Evolutionary conservation across 768 basidiomycete species (phyloP), one percentile per base, ranked within the genome.

Genomic region (Chalciporus sphaerocephalus): DNA sequence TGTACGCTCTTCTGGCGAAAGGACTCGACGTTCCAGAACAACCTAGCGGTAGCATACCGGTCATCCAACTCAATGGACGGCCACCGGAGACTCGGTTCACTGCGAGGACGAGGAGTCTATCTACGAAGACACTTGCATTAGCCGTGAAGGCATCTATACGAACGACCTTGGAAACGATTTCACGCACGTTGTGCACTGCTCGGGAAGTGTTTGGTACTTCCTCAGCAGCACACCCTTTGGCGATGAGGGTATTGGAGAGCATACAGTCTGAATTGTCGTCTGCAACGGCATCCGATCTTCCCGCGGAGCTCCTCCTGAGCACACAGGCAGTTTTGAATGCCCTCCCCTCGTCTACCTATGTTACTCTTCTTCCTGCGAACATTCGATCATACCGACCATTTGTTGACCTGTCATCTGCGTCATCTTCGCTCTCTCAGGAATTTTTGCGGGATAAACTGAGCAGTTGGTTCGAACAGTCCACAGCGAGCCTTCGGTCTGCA

Each of bases 311-410:
- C 7, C 71, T 71, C 34, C 66, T 93, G 32, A 82, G 81, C 5
- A 89, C 90, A 0, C 76, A 83, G 36, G 64, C 73, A 1, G 68
- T 95, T 21, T 73, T 97, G 16, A 69, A 75, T 20, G 74, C 75
- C 8, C 74, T 95, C 18, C 92, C 92, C 0, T 92, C 93, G 0
- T 86, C 91, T 0, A 80, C 86, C 20, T 87, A 92, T 52, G 81
- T 93, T 50, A 76, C 83, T 13, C 75, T 90, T 43, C 75, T 97
- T 0, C 91, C 92, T 0, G 58, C 72, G 1, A 76, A 71, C 47
- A 76, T 97, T 48, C 77, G 76, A 52, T 74, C 78, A 5, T 96
- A 93, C 65, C 88, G 83, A 55, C 93, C 93, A 8, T 94, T 89
- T 62, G 78, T 95, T 49, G 85, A 92, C 55, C 67, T 83, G 6